phyloP scores from a whole-genome alignment of 495 filamentous ascomycete genomes.

The Penicillium desertorum region DNA sequence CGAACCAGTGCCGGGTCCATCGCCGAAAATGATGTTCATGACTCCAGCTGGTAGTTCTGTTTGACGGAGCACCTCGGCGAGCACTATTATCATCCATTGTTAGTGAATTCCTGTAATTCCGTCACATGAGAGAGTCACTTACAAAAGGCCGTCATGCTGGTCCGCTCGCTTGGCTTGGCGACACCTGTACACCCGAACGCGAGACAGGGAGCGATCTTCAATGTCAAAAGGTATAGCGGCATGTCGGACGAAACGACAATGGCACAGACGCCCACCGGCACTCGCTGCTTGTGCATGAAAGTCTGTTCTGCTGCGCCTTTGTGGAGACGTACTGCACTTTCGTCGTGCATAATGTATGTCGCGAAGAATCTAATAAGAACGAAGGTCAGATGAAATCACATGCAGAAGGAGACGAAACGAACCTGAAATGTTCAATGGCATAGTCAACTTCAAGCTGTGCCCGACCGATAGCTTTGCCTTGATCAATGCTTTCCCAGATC shows the following conservation, averaged over 20 bases:
- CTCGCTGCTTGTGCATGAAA: not conserved
- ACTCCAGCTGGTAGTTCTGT: not conserved
- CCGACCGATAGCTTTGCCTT: not conserved
- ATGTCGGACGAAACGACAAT: not conserved
- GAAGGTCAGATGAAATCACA: not conserved
- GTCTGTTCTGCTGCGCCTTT: not conserved
- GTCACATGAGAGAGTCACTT: not conserved
- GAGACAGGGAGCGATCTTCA: not conserved
- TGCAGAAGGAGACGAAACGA: not conserved
- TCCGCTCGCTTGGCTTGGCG: not conserved
- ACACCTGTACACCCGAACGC: not conserved
- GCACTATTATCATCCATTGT: not conserved
- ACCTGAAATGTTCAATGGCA: not conserved
- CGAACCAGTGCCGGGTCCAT: not conserved
- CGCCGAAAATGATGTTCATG: not conserved
- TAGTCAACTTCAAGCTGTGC: not conserved
- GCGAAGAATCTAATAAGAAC: not conserved
- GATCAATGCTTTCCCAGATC: not conserved
- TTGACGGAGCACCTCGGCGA: not conserved
- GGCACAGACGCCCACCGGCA: not conserved
- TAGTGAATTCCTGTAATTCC: not conserved
- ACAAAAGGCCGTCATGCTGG: not conserved
- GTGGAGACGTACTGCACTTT: not conserved
- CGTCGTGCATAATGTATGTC: not conserved
- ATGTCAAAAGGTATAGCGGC: not conserved